A percentile compares a stretch with the other conserved stretches of the same genome.
phyloP scores from a whole-genome alignment of 2,329 filamentous ascomycete species.

The Metarhizium sp. region DNA sequence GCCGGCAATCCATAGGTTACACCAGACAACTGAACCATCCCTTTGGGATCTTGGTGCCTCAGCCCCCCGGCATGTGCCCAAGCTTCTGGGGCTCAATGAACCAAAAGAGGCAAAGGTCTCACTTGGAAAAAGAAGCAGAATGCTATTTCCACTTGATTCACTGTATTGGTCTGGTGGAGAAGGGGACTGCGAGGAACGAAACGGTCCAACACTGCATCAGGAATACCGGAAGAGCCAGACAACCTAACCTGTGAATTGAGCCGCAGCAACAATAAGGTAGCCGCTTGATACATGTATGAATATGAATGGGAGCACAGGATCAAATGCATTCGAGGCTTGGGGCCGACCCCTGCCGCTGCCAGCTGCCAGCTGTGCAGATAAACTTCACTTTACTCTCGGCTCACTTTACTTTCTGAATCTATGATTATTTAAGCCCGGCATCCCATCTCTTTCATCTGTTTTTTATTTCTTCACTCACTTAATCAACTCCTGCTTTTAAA shows the following conservation, averaged over 20 bases:
- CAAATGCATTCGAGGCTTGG: no score
- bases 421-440: neutral
- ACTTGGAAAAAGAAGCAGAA: neutral
- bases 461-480: no score
- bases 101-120: neutral
- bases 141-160: no score
- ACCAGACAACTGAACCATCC: conserved; percentile 11
- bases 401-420: neutral
- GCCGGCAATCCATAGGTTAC: neutral
- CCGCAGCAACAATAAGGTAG: neutral
- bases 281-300: neutral
- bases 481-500: no score
- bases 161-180: neutral
- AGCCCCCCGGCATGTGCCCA: neutral
- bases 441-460: neutral
- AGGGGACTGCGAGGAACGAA: no score
- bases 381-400: neutral
- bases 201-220: no score
- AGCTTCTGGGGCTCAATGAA: neutral
- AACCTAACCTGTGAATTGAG: no score
- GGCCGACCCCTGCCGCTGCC: neutral
- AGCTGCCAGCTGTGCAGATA: no score
- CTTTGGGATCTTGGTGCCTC: neutral
- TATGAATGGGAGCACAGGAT: neutral
- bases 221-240: no score